Conservation (phyloP, 257 asterid genomes). For the Primulina tabacum region DNA sequence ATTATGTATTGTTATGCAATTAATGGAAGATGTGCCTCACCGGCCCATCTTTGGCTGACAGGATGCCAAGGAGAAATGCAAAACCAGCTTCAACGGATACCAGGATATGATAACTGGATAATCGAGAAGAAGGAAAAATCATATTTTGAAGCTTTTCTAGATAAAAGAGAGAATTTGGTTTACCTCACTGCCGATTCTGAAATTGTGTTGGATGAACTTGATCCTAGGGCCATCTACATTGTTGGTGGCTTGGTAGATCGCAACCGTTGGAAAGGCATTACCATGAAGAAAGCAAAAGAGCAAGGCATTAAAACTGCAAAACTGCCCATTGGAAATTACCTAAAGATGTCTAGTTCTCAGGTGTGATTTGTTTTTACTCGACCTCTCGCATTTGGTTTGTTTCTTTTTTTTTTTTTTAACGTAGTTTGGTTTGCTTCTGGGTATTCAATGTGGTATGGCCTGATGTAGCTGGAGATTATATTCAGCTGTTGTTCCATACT, state of each 20-base stretch:
- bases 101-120: slow-evolving; percentile 88
- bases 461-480: slow-evolving; percentile 7
- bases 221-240: slow-evolving; percentile 70
- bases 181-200: slow-evolving; percentile 97
- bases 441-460: not conserved
- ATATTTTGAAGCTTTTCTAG: slow-evolving; percentile 61
- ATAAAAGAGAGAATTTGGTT: slow-evolving; percentile 72
- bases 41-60: slow-evolving; percentile 92
- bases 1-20: slow-evolving; percentile 89
- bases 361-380: slow-evolving; percentile 31
- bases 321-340: slow-evolving; percentile 81
- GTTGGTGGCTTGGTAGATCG: slow-evolving; percentile 97
- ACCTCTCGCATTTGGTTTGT: slow-evolving; percentile 2
- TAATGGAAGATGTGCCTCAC: slow-evolving; percentile 64
- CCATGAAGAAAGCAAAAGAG: slow-evolving; percentile 79
- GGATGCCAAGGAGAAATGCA: slow-evolving; percentile 88
- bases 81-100: slow-evolving; percentile 58
- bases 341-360: slow-evolving; percentile 98
- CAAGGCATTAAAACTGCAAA: slow-evolving; percentile 94
- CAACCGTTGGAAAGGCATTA: slow-evolving; percentile 94
- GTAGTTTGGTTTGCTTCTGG: not conserved
- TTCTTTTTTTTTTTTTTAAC: not conserved
- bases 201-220: slow-evolving; percentile 65
- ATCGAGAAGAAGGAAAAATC: slow-evolving; percentile 74
- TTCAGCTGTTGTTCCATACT: not conserved